Evolutionary conservation across 371 early-diverging fungal species (phyloP).

Genomic region (Mucor mucedo): DNA sequence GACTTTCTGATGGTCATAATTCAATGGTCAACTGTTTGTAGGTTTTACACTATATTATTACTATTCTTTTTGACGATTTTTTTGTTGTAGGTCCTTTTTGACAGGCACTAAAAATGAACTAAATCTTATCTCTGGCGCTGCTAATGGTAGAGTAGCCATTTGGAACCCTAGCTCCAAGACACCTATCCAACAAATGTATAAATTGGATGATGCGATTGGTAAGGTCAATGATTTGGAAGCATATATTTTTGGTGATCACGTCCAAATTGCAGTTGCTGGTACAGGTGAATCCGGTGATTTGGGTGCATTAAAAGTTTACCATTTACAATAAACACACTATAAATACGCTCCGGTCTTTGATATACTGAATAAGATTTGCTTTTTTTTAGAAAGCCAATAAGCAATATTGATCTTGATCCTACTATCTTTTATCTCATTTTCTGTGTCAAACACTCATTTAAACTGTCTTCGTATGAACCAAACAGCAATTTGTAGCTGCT

Average conservation of each 20-base stretch:
- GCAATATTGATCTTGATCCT: too few species aligned
- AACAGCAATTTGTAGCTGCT: too few species aligned
- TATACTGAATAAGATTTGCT: neutral
- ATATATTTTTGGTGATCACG: neutral
- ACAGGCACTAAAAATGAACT: neutral
- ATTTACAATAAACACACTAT: constrained; percentile 18
- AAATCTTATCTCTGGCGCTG: constrained; percentile 27
- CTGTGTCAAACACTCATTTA: too few species aligned
- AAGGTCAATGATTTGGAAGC: constrained; percentile 26
- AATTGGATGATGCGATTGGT: constrained; percentile 17
- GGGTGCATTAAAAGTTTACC: constrained; percentile 28
- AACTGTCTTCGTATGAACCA: too few species aligned
- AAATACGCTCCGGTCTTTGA: neutral
- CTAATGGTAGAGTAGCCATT: constrained; percentile 28
- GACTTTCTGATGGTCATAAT: constrained; percentile 42
- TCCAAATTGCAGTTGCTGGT: constrained; percentile 28
- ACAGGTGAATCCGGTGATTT: constrained; percentile 14
- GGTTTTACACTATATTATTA: constrained; percentile 3
- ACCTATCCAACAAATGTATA: constrained; percentile 2
- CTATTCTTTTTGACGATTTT: neutral
- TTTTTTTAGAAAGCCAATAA: too few species aligned
- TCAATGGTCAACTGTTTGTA: constrained; percentile 48
- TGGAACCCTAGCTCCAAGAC: constrained; percentile 19
- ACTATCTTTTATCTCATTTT: too few species aligned
- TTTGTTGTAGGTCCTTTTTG: constrained; percentile 20